Evolutionary conservation across 2,329 filamentous ascomycete species (phyloP), one percentile per base, ranked within the genome.

Genomic region (Aspergillus sp.): DNA sequence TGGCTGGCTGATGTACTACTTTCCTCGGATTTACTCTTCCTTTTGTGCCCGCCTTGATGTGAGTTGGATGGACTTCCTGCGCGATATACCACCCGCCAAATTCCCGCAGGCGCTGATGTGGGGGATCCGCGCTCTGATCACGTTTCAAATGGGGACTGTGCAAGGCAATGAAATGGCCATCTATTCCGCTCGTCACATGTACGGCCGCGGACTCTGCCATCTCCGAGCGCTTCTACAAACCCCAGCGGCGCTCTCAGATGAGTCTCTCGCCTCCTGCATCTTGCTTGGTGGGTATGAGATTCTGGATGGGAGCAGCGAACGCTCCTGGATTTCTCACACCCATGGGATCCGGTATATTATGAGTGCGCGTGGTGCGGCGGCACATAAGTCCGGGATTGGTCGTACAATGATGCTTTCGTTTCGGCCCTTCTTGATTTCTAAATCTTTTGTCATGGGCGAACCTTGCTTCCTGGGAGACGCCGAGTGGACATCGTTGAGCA

Each of bases 41-140:
- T 38, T 42, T 14, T 6, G 13, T 14, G n/a, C 19, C 16, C 51
- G 48, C 3, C 42, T 49, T 10, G 41, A 56, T 2, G 45, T 52
- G 3, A 50, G 40, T 22, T 58, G 50, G 55, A 55, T 55, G 55
- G 53, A 51, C 1, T 58, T 53, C n/a, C 17, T 58, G 9, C 55
- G 53, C 14, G 33, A 32, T 2, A 14, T 41, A 9, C 35, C 40
- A 48, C 30, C 35, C 9, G 44, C 35, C 11, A 22, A 20, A 1
- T 55, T 43, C 17, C 50, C 45, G 7, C 47, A 22, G 9, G 55
- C 55, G 9, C 26, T 55, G n/a, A 17, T 48, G 10, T 58, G 50
- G 53, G 45, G 30, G 2, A 33, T 58, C n/a, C 48, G 53, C n/a
- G 53, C 55, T 14, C 17, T 58, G 22, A 48, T 33, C 11, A 49